Conservation (phyloP, 257 asterid species). For the Nicotiana paniculata region DNA sequence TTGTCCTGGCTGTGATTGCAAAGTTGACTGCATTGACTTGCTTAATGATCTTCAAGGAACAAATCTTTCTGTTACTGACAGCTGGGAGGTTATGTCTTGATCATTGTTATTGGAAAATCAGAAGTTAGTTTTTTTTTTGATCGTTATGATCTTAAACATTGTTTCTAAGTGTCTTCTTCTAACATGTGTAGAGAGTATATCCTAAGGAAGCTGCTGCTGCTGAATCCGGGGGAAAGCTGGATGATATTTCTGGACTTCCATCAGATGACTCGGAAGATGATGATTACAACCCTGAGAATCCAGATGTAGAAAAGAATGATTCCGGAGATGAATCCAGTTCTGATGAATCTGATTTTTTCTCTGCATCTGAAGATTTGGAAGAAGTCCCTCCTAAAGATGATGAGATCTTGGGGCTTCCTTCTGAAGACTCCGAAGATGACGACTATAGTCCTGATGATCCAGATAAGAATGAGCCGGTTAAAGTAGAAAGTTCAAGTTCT, state of each 20-base stretch:
- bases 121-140: background rate
- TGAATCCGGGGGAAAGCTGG: constrained; percentile 63
- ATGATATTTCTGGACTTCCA: constrained; percentile 48
- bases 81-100: constrained; percentile 82
- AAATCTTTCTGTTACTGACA: constrained; percentile 49
- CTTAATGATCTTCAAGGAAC: constrained; percentile 69
- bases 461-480: constrained; percentile 32
- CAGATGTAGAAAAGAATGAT: constrained; percentile 32
- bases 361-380: constrained; percentile 45
- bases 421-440: constrained; percentile 95
- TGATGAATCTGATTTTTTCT: constrained; percentile 47
- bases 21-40: constrained; percentile 73
- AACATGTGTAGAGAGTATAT: constrained; percentile 67
- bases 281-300: constrained; percentile 81
- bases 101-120: constrained; percentile 12
- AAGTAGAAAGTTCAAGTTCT: constrained; percentile 65
- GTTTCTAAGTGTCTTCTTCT: constrained; percentile 27
- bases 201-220: constrained; percentile 90
- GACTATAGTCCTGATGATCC: constrained; percentile 72
- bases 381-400: constrained; percentile 31
- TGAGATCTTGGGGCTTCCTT: constrained; percentile 45
- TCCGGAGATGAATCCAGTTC: constrained; percentile 54
- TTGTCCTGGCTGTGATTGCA: constrained; percentile 99
- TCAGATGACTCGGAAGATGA: constrained; percentile 93
- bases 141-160: background rate